Evolutionary conservation across 2,329 filamentous ascomycete species (phyloP), one percentile per base, ranked within the genome.

Genomic region (Ophiostoma tasmaniense): DNA sequence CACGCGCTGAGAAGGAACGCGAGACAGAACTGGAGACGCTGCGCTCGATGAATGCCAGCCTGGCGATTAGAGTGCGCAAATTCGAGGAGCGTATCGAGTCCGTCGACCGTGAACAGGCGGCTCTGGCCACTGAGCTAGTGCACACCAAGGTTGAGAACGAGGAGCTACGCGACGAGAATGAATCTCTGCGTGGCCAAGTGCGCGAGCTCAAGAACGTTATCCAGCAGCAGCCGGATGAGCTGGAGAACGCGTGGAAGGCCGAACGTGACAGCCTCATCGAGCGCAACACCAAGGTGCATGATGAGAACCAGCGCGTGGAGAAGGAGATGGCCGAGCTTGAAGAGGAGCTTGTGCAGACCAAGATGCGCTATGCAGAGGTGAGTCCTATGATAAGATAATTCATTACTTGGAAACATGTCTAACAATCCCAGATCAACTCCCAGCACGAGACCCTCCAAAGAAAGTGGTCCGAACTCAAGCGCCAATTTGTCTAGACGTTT

Each of bases 331-430:
- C 87, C 5, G 93, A 97, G 74, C 91, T 98, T 82, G 95, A 98
- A 82, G 91, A 93, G 79, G 89, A 93, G 77, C 82, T 99, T 73
- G 94, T 99, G 72, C 87, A 90, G 76, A 95, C 93, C 1, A 99
- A 99, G 85, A 90, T 99, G 91, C 87, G 88, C 75, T 93, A 93
- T 81, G 95, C 95, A 68, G 92, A 97, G 89, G 94, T 97, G 84
- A 82, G 89, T 82, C 33, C 7, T 6, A 28, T 3, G 8, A 42
- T 25, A 35, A 64, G 20, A 22, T 35, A 10, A 28, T n/a, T 14
- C 42, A 7, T 17, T 20, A 8, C 35, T 17, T 14, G 64, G 7
- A 28, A 4, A 45, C 37, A 7, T 25, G 50, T 61, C 69, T 59
- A 72, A 64, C 73, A 55, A 14, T 25, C 30, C n/a, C 75, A 92